Evolutionary conservation across 192 early-diverging fungal genomes (phyloP), one percentile per base, ranked within the genome.

Genomic region (Phlyctochytrium planicorne): DNA sequence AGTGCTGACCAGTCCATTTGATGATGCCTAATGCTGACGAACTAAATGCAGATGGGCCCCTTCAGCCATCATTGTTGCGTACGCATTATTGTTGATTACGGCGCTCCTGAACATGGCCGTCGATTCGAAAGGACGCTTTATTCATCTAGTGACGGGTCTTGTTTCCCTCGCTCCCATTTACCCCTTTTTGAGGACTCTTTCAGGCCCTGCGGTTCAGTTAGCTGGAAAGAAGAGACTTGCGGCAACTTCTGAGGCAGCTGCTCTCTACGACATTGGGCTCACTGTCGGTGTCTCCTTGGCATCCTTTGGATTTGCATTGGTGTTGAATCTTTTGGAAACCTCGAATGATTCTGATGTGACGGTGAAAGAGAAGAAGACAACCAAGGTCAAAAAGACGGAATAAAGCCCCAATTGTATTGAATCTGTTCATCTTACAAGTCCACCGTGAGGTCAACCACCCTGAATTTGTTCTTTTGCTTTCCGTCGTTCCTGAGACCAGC

Each of bases 381-480:
- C 65, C 20, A 53, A 61, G 30, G 35, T 52, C 14, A 27, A 17
- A 67, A 34, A 63, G 35, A 27, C 59, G 35, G 67, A 69, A 33
- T 47, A 61, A 50, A 62, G 23, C 20, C 40, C 20, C 10, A 47
- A 47, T 6, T 14, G 40, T 20, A 47, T 47, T 47, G 40, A 47
- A 47, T 6, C n/a, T n/a, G n/a, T n/a, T n/a, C n/a, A n/a, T n/a
- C n/a, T 62, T 50, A 69, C 14, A 69, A 23, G 37, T 85, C 81
- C 34, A 85, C 57, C 0, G 81, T 82, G 20, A 85, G 67, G 74
- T 85, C 84, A 34, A 80, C 68, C 34, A 86, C 75, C n/a, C 63
- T 63, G 62, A 86, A 86, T 47, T 76, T 74, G 31, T 60, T 47
- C 34, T 67, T 64, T 10, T 36, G 47, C 31, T 60, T 60, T 31